phyloP scores from a whole-genome alignment of 169 alveolate genomes.

The Eimeria acervulina region DNA sequence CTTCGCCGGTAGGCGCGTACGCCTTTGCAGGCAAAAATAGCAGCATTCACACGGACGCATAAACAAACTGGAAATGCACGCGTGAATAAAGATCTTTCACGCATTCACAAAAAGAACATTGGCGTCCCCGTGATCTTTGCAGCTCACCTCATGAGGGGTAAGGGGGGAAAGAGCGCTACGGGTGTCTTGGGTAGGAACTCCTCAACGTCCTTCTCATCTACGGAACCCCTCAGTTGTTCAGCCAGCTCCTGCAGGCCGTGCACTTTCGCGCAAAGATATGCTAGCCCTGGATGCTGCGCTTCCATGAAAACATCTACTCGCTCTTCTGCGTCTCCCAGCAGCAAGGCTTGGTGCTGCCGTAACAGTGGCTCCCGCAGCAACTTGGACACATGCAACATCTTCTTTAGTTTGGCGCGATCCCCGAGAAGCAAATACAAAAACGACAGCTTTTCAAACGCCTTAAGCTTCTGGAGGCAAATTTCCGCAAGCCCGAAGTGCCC shows the following conservation, averaged over 20 bases:
- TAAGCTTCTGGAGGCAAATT: conserved; percentile 92
- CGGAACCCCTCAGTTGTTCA: conserved; percentile 81
- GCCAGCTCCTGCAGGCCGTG: conserved; percentile 86
- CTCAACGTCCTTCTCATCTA: conserved; percentile 80
- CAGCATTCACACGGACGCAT: background rate
- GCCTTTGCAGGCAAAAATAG: background rate
- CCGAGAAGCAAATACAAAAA: conserved; percentile 92
- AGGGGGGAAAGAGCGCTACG: conserved; percentile 76
- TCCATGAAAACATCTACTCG: conserved; percentile 94
- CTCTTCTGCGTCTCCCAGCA: conserved; percentile 94
- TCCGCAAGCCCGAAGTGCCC: conserved; percentile 95
- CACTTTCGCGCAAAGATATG: conserved; percentile 89
- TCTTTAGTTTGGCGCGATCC: conserved; percentile 89
- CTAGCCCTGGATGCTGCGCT: conserved; percentile 93
- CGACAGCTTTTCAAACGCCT: conserved; percentile 92
- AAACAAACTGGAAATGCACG: background rate
- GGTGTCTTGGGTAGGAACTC: conserved; percentile 79
- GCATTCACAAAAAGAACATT: background rate
- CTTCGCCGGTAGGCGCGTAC: background rate
- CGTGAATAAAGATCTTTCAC: background rate
- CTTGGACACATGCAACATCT: conserved; percentile 91
- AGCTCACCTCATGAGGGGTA: conserved; percentile 79
- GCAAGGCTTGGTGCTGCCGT: conserved; percentile 92
- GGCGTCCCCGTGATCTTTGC: background rate
- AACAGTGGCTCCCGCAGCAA: conserved; percentile 91